Percentiles rank a stretch among this genome's conserved stretches.
Evolutionary conservation across 352 stramenopile genomes (phyloP).

Genomic region (Phytopythium ostracodes): DNA sequence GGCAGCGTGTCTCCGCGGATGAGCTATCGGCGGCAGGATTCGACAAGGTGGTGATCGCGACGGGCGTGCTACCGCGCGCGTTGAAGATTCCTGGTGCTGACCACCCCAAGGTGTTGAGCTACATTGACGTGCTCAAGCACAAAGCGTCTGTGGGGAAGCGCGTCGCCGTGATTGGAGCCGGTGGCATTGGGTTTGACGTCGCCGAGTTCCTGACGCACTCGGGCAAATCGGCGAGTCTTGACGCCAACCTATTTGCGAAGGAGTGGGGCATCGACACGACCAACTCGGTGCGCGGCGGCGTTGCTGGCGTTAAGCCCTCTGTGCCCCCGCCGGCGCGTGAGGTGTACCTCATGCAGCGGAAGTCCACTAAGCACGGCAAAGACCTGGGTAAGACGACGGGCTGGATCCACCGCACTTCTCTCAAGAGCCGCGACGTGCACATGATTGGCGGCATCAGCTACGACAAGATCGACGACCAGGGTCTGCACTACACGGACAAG

Average conservation of each 20-base stretch:
- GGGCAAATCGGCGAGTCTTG: constrained; percentile 57
- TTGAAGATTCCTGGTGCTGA: constrained; percentile 88
- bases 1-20: constrained; percentile 37
- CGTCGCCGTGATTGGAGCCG: constrained; percentile 95
- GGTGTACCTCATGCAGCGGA: constrained; percentile 94
- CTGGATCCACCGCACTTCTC: constrained; percentile 95
- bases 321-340: constrained; percentile 55
- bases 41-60: constrained; percentile 95
- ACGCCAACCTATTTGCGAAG: constrained; percentile 84
- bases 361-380: constrained; percentile 90
- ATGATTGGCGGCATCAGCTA: constrained; percentile 94
- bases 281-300: constrained; percentile 79
- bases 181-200: constrained; percentile 98
- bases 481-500: constrained; percentile 92
- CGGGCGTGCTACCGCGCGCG: constrained; percentile 89
- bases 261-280: constrained; percentile 94
- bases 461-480: constrained; percentile 92
- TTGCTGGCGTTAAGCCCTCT: constrained; percentile 51
- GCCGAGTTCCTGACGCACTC: constrained; percentile 92
- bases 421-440: constrained; percentile 90
- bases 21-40: constrained; percentile 55
- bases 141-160: constrained; percentile 86
- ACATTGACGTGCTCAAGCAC: constrained; percentile 94
- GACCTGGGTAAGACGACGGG: constrained; percentile 95
- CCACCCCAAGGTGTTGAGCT: constrained; percentile 91